Evolutionary conservation across 1,139 yeast species (phyloP).

Genomic region (Kurtzmaniella quercitrusa): DNA sequence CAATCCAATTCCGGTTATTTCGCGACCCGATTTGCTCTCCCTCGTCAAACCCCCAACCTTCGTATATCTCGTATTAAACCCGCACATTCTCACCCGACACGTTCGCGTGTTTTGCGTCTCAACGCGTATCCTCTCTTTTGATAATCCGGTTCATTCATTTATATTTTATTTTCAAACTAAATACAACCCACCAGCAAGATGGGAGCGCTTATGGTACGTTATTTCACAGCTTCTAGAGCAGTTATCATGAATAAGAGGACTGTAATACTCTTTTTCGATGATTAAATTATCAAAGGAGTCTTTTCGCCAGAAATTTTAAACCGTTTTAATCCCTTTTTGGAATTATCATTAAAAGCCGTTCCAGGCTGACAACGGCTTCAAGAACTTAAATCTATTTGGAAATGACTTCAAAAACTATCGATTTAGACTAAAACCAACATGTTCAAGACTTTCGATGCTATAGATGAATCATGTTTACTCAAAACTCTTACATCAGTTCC

Average conservation of each 20-base stretch:
- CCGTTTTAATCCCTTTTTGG: not conserved
- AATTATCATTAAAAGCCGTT: not conserved
- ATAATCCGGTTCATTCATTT: not conserved
- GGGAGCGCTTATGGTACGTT: slow-evolving; percentile 2
- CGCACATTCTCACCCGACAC: slow-evolving; percentile 5
- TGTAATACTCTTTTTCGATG: no score
- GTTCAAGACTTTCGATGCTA: no score
- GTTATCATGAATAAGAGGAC: no score
- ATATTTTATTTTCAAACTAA: not conserved
- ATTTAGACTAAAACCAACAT: no score
- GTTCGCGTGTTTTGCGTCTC: not conserved
- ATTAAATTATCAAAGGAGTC: not conserved
- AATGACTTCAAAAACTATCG: no score
- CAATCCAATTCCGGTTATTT: not conserved
- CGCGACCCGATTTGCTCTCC: not conserved
- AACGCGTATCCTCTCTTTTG: not conserved
- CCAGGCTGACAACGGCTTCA: not conserved
- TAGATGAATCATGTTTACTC: no score
- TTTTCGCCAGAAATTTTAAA: not conserved
- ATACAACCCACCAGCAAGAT: slow-evolving; percentile 1
- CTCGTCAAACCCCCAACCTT: not conserved
- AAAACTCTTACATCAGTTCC: no score
- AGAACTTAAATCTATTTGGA: not conserved
- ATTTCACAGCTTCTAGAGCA: no score
- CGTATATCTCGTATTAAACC: not conserved